phyloP scores from a whole-genome alignment of 2,329 filamentous ascomycete genomes.

The Curvularia hawaiiensis region DNA sequence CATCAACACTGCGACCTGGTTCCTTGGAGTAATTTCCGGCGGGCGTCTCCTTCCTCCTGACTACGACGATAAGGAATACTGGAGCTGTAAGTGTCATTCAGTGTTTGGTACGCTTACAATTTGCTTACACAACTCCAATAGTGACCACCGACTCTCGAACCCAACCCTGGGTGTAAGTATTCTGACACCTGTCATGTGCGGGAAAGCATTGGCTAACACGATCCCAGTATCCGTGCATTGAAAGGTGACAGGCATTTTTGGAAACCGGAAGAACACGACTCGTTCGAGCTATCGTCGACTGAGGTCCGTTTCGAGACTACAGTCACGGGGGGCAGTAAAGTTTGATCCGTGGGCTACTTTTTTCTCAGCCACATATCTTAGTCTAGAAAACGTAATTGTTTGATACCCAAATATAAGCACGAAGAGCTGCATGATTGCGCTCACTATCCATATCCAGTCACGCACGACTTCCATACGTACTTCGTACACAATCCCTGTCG shows the following conservation, averaged over 20 bases:
- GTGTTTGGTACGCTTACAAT: neutral
- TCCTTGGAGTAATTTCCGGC: slow-evolving; percentile 22
- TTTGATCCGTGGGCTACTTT: neutral
- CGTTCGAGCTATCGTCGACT: slow-evolving; percentile 30
- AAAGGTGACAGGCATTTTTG: slow-evolving; percentile 34
- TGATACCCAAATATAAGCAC: too few relatives aligned
- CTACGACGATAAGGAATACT: slow-evolving; percentile 38
- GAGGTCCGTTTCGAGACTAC: slow-evolving; percentile 9
- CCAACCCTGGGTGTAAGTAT: slow-evolving; percentile 30
- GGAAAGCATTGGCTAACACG: neutral
- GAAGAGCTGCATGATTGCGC: too few relatives aligned
- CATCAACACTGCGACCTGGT: slow-evolving; percentile 71
- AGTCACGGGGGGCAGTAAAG: slow-evolving; percentile 10
- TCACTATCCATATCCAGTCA: too few relatives aligned
- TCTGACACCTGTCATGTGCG: neutral
- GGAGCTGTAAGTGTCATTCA: slow-evolving; percentile 29
- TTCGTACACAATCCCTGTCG: too few relatives aligned
- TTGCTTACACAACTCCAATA: slow-evolving; percentile 13
- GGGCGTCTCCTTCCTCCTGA: slow-evolving; percentile 31
- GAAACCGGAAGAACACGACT: slow-evolving; percentile 25
- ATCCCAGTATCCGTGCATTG: slow-evolving; percentile 20
- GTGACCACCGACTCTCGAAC: slow-evolving; percentile 28
- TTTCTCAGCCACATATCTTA: too few relatives aligned
- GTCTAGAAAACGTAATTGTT: too few relatives aligned
- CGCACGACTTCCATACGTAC: too few relatives aligned